phyloP scores from a whole-genome alignment of 345 rosid species.

The Atalantia buxifolia region DNA sequence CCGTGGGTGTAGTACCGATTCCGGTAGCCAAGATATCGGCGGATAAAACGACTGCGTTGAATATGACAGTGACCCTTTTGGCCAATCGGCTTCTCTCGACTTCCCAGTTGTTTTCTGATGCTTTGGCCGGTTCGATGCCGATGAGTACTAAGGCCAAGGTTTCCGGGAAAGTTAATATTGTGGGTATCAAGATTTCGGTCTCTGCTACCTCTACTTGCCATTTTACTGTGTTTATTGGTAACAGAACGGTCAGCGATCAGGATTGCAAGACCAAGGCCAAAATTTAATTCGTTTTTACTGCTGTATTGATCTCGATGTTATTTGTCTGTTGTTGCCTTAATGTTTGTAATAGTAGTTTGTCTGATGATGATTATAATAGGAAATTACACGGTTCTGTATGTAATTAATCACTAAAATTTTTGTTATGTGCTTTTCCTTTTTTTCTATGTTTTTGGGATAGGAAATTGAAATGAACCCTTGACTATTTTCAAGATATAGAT shows the following conservation, averaged over 20 bases:
- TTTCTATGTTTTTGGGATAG: too few relatives aligned
- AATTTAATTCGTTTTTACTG: conserved; percentile 30
- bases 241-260: conserved; percentile 43
- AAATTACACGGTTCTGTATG: not conserved
- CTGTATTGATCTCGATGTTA: not conserved
- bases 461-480: too few relatives aligned
- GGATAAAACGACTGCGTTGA: conserved; percentile 40
- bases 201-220: conserved; percentile 54
- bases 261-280: conserved; percentile 57
- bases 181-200: conserved; percentile 41
- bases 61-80: conserved; percentile 55
- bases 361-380: not conserved
- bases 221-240: conserved; percentile 36
- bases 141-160: conserved; percentile 38
- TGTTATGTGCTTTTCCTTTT: not conserved
- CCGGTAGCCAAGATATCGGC: conserved; percentile 52
- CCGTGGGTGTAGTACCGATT: conserved; percentile 66
- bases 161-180: conserved; percentile 54
- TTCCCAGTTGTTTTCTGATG: conserved; percentile 38
- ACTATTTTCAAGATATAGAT: too few relatives aligned
- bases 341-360: not conserved
- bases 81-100: conserved; percentile 58
- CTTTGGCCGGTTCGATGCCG: conserved; percentile 36
- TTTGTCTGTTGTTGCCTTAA: not conserved
- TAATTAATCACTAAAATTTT: not conserved